Conservation (phyloP, 2,329 filamentous ascomycete genomes). For the Botrytis elliptica region DNA sequence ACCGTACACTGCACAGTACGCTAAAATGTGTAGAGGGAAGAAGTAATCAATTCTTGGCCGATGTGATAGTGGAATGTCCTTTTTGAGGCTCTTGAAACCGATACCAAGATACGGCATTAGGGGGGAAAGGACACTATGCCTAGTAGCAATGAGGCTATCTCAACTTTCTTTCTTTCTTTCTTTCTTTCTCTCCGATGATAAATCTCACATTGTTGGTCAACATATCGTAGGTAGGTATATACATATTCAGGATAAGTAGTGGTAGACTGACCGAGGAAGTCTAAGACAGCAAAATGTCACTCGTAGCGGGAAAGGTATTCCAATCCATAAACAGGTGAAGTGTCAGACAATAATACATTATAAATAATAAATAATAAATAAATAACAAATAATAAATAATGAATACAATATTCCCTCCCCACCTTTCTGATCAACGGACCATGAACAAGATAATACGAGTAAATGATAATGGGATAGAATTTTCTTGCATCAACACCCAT, state of each 20-base stretch:
- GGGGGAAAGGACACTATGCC: background rate
- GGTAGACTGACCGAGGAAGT: background rate
- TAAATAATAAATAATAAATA: too few species aligned
- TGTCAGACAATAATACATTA: background rate
- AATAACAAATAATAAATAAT: background rate
- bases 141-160: background rate
- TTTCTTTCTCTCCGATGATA: background rate
- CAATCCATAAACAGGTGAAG: background rate
- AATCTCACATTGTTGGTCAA: background rate
- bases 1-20: background rate
- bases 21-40: background rate
- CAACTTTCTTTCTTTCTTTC: background rate
- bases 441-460: background rate
- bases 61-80: background rate
- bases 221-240: background rate
- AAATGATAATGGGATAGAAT: too few species aligned
- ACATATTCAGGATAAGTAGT: background rate
- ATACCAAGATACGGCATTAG: background rate
- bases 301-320: background rate
- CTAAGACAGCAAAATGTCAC: background rate
- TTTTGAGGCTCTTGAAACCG: background rate
- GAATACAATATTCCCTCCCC: background rate
- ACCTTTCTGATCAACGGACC: background rate
- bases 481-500: constrained; percentile 1
- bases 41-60: background rate